Conservation (phyloP, 23 red algal species). For the Gracilaria gracilis region DNA sequence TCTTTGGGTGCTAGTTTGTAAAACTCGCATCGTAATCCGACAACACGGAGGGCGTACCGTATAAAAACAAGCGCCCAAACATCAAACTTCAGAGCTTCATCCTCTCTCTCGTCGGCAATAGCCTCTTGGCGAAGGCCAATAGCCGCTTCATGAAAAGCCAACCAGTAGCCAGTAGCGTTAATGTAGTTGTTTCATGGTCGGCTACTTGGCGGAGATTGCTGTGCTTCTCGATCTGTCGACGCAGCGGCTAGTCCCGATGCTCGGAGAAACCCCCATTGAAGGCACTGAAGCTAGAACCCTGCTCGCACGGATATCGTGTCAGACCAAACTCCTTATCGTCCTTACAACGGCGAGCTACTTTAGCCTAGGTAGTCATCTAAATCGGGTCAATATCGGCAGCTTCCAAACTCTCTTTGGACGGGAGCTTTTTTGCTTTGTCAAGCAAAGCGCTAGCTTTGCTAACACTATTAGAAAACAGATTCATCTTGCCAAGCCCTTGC, state of each 20-base stretch:
- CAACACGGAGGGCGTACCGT: background rate
- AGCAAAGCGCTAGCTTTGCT: background rate
- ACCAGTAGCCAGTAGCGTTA: conserved; percentile 5
- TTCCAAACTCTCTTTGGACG: background rate
- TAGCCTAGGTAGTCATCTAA: background rate
- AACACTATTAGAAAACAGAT: background rate
- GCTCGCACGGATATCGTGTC: background rate
- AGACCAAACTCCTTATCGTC: conserved; percentile 4
- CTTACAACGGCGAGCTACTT: background rate
- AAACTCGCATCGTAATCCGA: background rate
- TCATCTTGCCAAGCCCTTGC: background rate
- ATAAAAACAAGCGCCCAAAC: background rate
- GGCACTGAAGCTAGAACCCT: background rate
- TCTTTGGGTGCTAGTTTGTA: conserved; percentile 3
- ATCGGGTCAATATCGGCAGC: background rate
- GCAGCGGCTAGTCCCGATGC: background rate
- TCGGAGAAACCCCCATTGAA: background rate
- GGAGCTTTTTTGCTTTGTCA: background rate
- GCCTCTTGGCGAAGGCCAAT: background rate
- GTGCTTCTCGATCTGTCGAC: background rate
- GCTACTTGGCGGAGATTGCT: background rate
- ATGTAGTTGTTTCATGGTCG: conserved; percentile 12
- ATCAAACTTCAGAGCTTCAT: background rate
- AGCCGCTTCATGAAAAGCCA: background rate
- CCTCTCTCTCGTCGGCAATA: background rate